phyloP scores from a whole-genome alignment of 1,139 yeast genomes.

The Scheffersomyces cryptocercus region DNA sequence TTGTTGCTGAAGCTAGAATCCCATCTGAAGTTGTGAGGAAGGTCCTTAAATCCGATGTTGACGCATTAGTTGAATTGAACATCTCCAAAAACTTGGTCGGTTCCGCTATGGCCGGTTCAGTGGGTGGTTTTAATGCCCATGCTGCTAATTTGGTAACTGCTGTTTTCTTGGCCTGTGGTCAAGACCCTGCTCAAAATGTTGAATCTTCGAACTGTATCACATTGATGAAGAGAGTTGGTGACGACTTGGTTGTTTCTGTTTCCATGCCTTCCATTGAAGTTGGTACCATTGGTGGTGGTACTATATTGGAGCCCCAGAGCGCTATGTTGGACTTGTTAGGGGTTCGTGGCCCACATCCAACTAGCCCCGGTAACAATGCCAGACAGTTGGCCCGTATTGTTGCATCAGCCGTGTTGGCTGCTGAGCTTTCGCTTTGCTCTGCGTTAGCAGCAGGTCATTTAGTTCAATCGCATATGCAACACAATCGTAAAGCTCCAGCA shows the following conservation, averaged over 20 bases:
- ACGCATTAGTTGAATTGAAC: conserved; percentile 87
- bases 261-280: conserved; percentile 99
- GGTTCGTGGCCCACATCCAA: conserved; percentile 93
- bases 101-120: conserved; percentile 97
- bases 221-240: conserved; percentile 74
- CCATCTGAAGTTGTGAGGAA: conserved; percentile 78
- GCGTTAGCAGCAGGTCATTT: conserved; percentile 98
- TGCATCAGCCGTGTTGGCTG: conserved; percentile 94
- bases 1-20: conserved; percentile 94
- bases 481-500: conserved; percentile 73
- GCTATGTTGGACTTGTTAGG: conserved; percentile 95
- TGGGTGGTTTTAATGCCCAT: conserved; percentile 98
- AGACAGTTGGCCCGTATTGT: conserved; percentile 92
- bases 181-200: conserved; percentile 98
- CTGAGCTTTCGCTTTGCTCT: conserved; percentile 89
- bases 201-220: conserved; percentile 98
- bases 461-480: conserved; percentile 97
- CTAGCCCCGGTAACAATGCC: conserved; percentile 92
- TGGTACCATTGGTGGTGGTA: conserved; percentile 99
- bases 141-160: conserved; percentile 97
- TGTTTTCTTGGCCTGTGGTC: conserved; percentile 91
- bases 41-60: conserved; percentile 89
- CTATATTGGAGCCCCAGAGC: conserved; percentile 94
- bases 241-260: conserved; percentile 82
- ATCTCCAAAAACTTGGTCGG: conserved; percentile 89